phyloP scores from a whole-genome alignment of 2,329 filamentous ascomycete species.

The Didymella keratinophila region DNA sequence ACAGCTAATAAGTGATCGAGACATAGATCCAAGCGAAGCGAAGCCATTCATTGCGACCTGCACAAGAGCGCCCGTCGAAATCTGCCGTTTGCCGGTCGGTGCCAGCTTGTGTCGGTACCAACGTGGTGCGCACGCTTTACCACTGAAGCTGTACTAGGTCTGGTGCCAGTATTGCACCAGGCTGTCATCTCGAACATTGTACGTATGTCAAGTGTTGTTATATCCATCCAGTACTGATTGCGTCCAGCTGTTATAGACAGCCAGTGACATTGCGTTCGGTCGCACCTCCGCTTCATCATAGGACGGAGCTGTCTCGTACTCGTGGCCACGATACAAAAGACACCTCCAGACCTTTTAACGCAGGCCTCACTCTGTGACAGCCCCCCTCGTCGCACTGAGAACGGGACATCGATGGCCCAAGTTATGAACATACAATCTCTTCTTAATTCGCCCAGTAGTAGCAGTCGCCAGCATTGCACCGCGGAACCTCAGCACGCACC shows the following conservation, averaged over 20 bases:
- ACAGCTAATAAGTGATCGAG: slow-evolving; percentile 26
- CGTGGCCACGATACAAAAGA: slow-evolving; percentile 46
- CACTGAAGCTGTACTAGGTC: slow-evolving; percentile 9
- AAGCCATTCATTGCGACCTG: slow-evolving; percentile 33
- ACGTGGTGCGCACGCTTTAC: slow-evolving; percentile 23
- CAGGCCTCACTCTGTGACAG: neutral
- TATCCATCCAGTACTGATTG: slow-evolving; percentile 14
- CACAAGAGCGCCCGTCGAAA: slow-evolving; percentile 32
- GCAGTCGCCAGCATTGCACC: neutral
- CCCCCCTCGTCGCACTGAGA: slow-evolving; percentile 18
- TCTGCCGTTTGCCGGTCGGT: slow-evolving; percentile 35
- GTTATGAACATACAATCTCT: slow-evolving; percentile 53
- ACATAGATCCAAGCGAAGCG: slow-evolving; percentile 25
- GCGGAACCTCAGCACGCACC: slow-evolving; percentile 15
- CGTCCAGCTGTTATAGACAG: slow-evolving; percentile 6
- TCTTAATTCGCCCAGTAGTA: slow-evolving; percentile 48
- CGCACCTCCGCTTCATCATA: slow-evolving; percentile 31
- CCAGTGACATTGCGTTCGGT: slow-evolving; percentile 14
- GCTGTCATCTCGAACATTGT: slow-evolving; percentile 5
- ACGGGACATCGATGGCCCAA: neutral
- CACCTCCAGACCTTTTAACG: slow-evolving; percentile 28
- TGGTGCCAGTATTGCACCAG: neutral
- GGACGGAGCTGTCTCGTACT: slow-evolving; percentile 33
- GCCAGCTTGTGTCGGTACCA: slow-evolving; percentile 24
- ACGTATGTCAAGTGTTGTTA: slow-evolving; percentile 25